Evolutionary conservation across 2,329 filamentous ascomycete genomes (phyloP).

Genomic region (Epichloe glyceriae): DNA sequence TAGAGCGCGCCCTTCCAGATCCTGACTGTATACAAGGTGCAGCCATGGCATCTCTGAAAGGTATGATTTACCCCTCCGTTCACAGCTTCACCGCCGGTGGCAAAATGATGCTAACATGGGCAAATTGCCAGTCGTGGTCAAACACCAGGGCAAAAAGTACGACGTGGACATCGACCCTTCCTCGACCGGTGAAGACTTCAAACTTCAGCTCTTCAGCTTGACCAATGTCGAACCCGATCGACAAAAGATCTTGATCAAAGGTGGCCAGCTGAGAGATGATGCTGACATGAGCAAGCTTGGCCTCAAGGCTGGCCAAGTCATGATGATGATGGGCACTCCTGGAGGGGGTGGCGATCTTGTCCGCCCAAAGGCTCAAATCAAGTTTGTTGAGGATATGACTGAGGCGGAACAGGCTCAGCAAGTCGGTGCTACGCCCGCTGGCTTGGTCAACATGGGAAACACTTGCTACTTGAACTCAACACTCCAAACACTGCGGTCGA

Average conservation of each 20-base stretch:
- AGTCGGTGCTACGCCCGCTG: conserved; percentile 75
- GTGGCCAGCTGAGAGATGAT: conserved; percentile 90
- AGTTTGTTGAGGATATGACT: conserved; percentile 95
- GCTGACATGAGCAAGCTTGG: conserved; percentile 71
- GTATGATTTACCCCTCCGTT: conserved; percentile 23
- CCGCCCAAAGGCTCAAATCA: conserved; percentile 67
- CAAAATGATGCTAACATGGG: conserved; percentile 9
- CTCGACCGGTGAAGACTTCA: conserved; percentile 83
- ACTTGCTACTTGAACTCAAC: conserved; percentile 98
- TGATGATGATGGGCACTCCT: conserved; percentile 96
- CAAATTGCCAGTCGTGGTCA: conserved; percentile 54
- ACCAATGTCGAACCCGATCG: conserved; percentile 93
- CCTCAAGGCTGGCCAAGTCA: conserved; percentile 71
- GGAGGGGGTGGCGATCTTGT: conserved; percentile 48
- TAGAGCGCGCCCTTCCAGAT: not conserved
- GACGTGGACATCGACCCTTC: conserved; percentile 81
- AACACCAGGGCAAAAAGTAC: conserved; percentile 91
- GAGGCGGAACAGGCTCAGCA: conserved; percentile 78
- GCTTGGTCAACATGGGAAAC: conserved; percentile 85
- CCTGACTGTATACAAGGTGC: not conserved
- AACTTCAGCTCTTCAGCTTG: conserved; percentile 87
- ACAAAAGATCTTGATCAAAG: conserved; percentile 92
- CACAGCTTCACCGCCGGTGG: not conserved
- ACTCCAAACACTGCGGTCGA: conserved; percentile 75
- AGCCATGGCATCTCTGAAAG: conserved; percentile 38